Evolutionary conservation across 2,329 filamentous ascomycete species (phyloP).

Genomic region (Fusarium sp.): DNA sequence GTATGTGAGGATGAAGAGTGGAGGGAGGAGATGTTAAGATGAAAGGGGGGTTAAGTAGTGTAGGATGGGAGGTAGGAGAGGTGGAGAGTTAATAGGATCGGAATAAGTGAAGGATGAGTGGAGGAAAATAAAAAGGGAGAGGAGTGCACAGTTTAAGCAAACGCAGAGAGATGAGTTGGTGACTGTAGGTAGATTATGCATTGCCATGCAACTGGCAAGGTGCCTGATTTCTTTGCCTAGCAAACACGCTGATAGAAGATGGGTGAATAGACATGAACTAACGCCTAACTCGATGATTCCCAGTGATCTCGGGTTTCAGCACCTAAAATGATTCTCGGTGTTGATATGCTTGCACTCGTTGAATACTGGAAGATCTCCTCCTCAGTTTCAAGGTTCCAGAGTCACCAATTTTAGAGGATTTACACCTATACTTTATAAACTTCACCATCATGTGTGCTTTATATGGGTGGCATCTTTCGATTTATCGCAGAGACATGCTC

Average conservation of each 20-base stretch:
- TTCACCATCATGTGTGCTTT: background rate
- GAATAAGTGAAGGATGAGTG: background rate
- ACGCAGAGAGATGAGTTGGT: background rate
- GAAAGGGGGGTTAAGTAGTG: conserved; percentile 4
- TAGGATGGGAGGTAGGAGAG: conserved; percentile 4
- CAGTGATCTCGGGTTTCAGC: background rate
- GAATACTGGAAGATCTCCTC: no score
- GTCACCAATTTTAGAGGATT: background rate
- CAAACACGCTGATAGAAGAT: background rate
- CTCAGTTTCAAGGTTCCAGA: background rate
- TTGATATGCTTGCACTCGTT: background rate
- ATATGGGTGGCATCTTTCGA: conserved; percentile 10
- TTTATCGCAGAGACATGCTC: conserved; percentile 36
- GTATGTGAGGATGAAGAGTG: background rate
- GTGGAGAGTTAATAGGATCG: background rate
- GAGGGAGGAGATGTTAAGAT: background rate
- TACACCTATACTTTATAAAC: background rate
- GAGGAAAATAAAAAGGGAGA: background rate
- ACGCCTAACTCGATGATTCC: background rate
- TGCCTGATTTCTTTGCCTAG: conserved; percentile 6
- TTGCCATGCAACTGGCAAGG: conserved; percentile 5
- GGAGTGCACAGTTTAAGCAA: background rate
- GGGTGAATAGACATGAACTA: background rate
- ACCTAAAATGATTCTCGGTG: background rate
- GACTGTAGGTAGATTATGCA: background rate